Evolutionary conservation across 1,284 basidiomycete genomes (phyloP), one percentile per base, ranked within the genome.

Genomic region (Omphalotus olearius): DNA sequence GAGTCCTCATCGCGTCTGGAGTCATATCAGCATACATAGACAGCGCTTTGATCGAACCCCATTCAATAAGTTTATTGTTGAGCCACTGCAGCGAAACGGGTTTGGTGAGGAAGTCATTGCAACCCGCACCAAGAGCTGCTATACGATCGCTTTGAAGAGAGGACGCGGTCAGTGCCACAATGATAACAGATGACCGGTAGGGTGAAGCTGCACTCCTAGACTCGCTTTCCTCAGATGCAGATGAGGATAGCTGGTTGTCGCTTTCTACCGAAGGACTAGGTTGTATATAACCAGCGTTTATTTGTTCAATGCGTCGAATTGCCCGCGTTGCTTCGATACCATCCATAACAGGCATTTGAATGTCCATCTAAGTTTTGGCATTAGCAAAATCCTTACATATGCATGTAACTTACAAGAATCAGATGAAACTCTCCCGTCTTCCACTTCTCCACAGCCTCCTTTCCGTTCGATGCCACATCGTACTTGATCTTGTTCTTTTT

Each of bases 301-400:
- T 87, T 57, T 85, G 82, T 68, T 99, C 96, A 46, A 96, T 70
- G 56, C 85, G 80, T 45, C 97, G 81, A 53, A 99, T 99, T 66
- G 96, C 92, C 62, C 94, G 95, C 0, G 97, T 99, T 2, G 97
- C 97, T 64, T 92, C 84, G 46, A 99, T 98, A 23, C 97, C 97
- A 67, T 97, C 92, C 91, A 98, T 98, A 59, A 98, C 88, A 5
- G 97, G 97, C 79, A 99, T 91, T 72, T 98, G 96, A 56, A 99
- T 98, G 70, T 99, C 97, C 97, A 99, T 99, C 93, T 97, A 61
- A 1, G 50, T 40, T 56, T 16, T 16, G 38, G 11, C 17, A 30
- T 46, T 11, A 33, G 7, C 35, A 43, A 35, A 46, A 11, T 45
- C 47, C 10, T 28, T 17, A 25, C 16, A 33, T 30, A 18, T 33